Evolutionary conservation across 2,329 filamentous ascomycete genomes (phyloP).

Genomic region (Cytospora piceicola): DNA sequence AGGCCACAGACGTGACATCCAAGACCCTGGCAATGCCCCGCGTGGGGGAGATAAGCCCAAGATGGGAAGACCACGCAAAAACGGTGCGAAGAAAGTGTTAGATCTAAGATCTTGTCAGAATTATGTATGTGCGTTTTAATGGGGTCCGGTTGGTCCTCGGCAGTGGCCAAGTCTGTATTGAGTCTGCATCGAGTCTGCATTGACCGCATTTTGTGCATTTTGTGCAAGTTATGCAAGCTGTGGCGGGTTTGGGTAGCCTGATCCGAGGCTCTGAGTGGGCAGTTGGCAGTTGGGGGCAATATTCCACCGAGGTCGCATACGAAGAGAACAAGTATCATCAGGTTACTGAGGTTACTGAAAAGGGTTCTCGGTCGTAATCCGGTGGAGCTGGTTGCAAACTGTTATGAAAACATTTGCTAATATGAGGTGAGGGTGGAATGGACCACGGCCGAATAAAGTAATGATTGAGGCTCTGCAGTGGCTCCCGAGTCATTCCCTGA

Average conservation of each 20-base stretch:
- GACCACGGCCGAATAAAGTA: conserved; percentile 9
- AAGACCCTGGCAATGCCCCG: conserved; percentile 19
- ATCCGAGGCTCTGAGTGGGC: background rate
- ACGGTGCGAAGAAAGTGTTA: conserved; percentile 14
- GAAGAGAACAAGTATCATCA: conserved; percentile 17
- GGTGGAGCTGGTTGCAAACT: conserved; percentile 24
- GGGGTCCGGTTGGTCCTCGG: background rate
- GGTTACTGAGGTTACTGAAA: conserved; percentile 17
- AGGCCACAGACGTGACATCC: background rate
- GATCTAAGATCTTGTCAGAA: conserved; percentile 32
- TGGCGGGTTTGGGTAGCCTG: background rate
- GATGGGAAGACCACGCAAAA: background rate
- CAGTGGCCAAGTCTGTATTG: too few species aligned
- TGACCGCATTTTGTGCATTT: background rate
- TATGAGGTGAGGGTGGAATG: background rate
- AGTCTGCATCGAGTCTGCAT: too few species aligned
- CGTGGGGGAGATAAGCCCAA: conserved; percentile 28
- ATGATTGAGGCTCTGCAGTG: conserved; percentile 29
- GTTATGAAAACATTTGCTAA: conserved; percentile 29
- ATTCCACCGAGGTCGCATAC: too few species aligned
- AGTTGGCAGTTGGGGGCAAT: too few species aligned
- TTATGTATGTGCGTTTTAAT: conserved; percentile 20
- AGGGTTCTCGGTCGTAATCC: conserved; percentile 26
- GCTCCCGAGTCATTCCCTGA: conserved; percentile 27
- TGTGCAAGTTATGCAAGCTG: background rate